These are phyloP conservation scores for Sclerotinia borealis DNA, from an alignment of 2,329 filamentous ascomycete genomes.

Conservation along the genomic window DNA sequence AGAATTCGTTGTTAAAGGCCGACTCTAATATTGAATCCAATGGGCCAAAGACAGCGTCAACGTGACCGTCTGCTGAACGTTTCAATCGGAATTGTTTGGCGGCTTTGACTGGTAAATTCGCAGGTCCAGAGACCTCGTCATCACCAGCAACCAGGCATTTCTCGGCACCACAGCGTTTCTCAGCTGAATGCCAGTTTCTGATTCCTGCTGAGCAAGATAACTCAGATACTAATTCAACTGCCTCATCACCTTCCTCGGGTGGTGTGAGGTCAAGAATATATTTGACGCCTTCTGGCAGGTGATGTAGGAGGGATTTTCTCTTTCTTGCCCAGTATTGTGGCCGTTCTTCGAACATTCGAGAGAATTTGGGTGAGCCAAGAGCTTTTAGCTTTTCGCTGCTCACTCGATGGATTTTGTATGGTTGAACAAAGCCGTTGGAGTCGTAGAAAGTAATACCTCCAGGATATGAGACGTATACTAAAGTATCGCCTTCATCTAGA, in stretches of 20 bases:
- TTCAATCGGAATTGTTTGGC: background rate
- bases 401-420: conserved; percentile 38
- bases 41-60: background rate
- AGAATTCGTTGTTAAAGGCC: background rate
- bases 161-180: conserved; percentile 36
- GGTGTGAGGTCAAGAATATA: conserved; percentile 61
- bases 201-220: conserved; percentile 52
- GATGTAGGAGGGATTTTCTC: conserved; percentile 25
- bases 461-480: conserved; percentile 37
- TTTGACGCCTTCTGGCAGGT: conserved; percentile 40
- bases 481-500: conserved; percentile 36
- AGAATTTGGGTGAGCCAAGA: conserved; percentile 43
- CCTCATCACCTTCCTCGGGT: conserved; percentile 54
- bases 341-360: conserved; percentile 39
- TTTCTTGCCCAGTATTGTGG: conserved; percentile 38
- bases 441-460: conserved; percentile 30
- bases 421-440: conserved; percentile 23
- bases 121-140: conserved; percentile 35
- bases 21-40: background rate
- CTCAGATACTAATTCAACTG: conserved; percentile 52
- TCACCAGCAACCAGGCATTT: conserved; percentile 39
- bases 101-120: background rate
- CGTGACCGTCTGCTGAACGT: background rate
- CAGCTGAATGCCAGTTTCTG: conserved; percentile 46
- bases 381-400: conserved; percentile 42